phyloP scores from a whole-genome alignment of 768 basidiomycete genomes.

The Thelephora ganbajun region DNA sequence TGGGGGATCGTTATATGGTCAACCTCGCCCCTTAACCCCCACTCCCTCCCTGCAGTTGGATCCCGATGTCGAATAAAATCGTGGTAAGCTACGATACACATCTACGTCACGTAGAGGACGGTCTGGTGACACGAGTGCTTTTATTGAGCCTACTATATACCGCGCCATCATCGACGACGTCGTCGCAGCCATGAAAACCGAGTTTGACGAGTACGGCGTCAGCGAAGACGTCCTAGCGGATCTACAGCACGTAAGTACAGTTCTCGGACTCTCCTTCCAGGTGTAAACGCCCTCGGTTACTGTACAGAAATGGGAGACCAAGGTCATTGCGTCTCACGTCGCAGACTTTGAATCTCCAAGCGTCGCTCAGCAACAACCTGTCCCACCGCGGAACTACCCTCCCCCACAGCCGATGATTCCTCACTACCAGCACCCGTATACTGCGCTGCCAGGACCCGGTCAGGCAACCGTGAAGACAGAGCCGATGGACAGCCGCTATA shows the following conservation, averaged over 20 bases:
- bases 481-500: constrained; percentile 56
- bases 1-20: constrained; percentile 17
- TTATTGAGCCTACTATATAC: constrained; percentile 77
- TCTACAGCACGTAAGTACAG: constrained; percentile 67
- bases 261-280: constrained; percentile 9
- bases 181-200: constrained; percentile 70
- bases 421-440: constrained; percentile 19
- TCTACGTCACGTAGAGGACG: constrained; percentile 41
- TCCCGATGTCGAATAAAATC: constrained; percentile 88
- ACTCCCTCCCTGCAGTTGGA: constrained; percentile 17
- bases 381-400: constrained; percentile 32
- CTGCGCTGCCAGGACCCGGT: constrained; percentile 12
- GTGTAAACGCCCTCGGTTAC: constrained; percentile 7
- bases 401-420: constrained; percentile 5
- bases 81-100: constrained; percentile 82
- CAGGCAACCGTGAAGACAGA: constrained; percentile 57
- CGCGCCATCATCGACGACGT: constrained; percentile 96
- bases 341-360: constrained; percentile 73
- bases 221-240: constrained; percentile 78
- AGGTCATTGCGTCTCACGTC: constrained; percentile 86
- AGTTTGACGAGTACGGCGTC: constrained; percentile 96
- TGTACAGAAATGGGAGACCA: constrained; percentile 87
- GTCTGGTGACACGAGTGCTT: constrained; percentile 14
- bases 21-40: constrained; percentile 13
- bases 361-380: constrained; percentile 26